phyloP scores from a whole-genome alignment of 2,329 filamentous ascomycete species.

The Cladosporium halotolerans region DNA sequence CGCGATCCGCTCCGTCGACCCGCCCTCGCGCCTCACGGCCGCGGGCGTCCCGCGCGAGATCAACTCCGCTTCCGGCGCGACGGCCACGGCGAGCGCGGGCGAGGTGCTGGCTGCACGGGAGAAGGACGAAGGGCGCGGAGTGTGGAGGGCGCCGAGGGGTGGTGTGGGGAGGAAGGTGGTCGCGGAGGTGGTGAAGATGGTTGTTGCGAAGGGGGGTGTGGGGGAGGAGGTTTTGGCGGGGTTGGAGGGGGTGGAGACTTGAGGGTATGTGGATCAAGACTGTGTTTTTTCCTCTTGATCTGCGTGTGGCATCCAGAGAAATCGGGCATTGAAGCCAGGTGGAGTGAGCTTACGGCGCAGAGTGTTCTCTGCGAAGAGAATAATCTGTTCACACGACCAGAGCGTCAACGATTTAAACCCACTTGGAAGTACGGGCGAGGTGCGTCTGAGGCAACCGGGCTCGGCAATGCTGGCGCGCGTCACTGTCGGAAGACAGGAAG shows the following conservation, averaged over 20 bases:
- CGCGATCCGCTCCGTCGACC: slow-evolving; percentile 44
- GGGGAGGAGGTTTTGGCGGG: slow-evolving; percentile 81
- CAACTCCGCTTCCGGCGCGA: slow-evolving; percentile 40
- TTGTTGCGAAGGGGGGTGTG: slow-evolving; percentile 70
- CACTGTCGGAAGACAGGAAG: too few relatives aligned
- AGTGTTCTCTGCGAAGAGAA: too few relatives aligned
- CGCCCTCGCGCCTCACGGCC: slow-evolving; percentile 43
- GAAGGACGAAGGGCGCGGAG: slow-evolving; percentile 45
- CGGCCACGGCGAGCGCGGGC: slow-evolving; percentile 28
- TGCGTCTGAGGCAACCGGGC: too few relatives aligned
- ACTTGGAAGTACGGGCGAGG: too few relatives aligned
- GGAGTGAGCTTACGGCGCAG: too few relatives aligned
- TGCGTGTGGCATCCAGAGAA: too few relatives aligned
- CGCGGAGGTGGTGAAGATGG: slow-evolving; percentile 67
- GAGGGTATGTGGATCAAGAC: slow-evolving; percentile 13
- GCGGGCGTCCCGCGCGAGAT: slow-evolving; percentile 44
- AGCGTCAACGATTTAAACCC: too few relatives aligned
- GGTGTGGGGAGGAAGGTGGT: slow-evolving; percentile 72
- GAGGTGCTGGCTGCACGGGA: slow-evolving; percentile 45
- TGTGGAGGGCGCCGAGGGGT: slow-evolving; percentile 81
- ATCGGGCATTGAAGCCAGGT: too few relatives aligned
- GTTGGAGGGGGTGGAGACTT: slow-evolving; percentile 63
- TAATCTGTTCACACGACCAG: too few relatives aligned
- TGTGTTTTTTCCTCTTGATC: too few relatives aligned
- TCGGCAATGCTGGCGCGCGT: too few relatives aligned